Evolutionary conservation across 2,329 filamentous ascomycete species (phyloP).

Genomic region (Fusarium palustre): DNA sequence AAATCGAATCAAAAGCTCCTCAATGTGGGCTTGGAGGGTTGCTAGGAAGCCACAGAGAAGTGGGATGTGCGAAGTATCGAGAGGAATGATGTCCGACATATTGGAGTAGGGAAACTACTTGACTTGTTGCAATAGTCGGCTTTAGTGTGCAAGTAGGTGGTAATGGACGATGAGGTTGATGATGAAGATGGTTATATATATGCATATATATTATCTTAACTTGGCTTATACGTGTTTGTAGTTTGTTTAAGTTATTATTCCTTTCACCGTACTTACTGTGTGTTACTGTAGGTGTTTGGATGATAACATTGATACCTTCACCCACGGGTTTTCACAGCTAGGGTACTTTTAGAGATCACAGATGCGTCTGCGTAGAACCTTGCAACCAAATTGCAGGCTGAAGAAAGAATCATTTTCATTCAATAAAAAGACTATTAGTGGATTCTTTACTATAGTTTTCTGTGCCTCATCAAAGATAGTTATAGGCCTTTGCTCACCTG

Average conservation of each 20-base stretch:
- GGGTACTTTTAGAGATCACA: neutral
- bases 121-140: neutral
- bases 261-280: neutral
- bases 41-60: slow-evolving; percentile 10
- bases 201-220: too few species aligned
- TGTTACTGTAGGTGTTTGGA: neutral
- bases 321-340: neutral
- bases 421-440: neutral
- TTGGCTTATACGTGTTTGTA: neutral
- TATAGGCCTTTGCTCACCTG: too few species aligned
- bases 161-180: neutral
- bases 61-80: neutral
- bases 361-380: neutral
- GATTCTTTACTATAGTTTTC: neutral
- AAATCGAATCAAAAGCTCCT: slow-evolving; percentile 9
- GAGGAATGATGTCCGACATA: neutral
- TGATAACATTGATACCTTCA: neutral
- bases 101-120: neutral
- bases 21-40: neutral
- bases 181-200: too few species aligned
- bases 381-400: neutral
- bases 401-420: neutral
- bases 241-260: neutral
- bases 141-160: neutral
- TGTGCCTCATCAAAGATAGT: neutral